These are phyloP conservation scores for Coemansia sp. DNA, from an alignment of 192 early-diverging fungal species.

Conservation along the genomic window DNA sequence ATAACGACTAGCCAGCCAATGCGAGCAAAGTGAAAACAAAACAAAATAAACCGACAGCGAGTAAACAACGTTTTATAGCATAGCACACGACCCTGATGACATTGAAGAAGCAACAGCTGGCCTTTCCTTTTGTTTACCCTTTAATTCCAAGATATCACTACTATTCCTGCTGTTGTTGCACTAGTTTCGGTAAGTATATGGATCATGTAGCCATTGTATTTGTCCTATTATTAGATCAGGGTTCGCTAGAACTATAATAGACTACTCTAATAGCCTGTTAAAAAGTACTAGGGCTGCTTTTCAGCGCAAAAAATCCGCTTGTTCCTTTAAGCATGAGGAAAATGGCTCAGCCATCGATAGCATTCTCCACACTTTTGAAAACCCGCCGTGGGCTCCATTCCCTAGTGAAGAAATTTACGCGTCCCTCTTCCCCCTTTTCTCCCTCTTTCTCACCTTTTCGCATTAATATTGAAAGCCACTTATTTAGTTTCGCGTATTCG, in stretches of 20 bases:
- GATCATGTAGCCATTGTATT: background rate
- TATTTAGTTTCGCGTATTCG: background rate
- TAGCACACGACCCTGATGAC: background rate
- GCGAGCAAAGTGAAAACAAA: background rate
- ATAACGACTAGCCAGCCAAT: background rate
- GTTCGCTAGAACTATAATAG: background rate
- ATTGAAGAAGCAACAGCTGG: background rate
- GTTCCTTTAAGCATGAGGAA: background rate
- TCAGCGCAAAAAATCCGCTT: no score
- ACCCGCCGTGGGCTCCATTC: background rate
- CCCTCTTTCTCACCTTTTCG: background rate
- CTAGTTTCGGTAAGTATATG: background rate
- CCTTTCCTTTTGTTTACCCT: background rate
- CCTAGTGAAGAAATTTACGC: background rate
- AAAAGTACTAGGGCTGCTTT: background rate
- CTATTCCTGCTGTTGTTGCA: background rate
- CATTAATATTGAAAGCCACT: background rate
- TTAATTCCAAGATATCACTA: background rate
- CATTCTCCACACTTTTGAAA: background rate
- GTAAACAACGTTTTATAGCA: conserved; percentile 5
- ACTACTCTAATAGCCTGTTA: background rate
- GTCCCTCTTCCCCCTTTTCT: background rate
- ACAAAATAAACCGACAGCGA: no score
- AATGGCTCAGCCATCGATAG: no score
- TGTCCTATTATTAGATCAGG: background rate